Base-by-base conservation (phyloP, 2,329 filamentous ascomycete species). In the Trichoderma oligosporum region DNA sequence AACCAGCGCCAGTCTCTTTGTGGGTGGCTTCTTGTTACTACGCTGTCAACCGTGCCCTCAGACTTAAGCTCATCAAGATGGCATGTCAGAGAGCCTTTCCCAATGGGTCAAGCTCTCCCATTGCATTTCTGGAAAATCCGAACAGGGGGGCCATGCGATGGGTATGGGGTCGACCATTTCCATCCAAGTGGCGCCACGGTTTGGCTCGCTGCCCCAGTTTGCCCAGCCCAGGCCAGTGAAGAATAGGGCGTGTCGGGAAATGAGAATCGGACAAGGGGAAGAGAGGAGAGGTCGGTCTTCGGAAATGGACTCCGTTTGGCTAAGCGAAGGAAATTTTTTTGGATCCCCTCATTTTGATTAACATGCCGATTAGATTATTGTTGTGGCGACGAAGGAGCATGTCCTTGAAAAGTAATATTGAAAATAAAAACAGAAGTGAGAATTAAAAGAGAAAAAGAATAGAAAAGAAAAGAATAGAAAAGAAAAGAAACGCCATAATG, bases 81-180 rank as follows among this genome's bases (percentile, higher is more conserved):
- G 51, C 35, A 41, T 44, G 39, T 55, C 57, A 42, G 57, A 53
- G 31, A n/a, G 35, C 46, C 22, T 59, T 59, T 46, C 57, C 44
- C 51, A 59, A 59, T 49, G 27, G 24, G 49, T 53, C 49, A 25
- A 49, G 49, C 36, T 38, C 25, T 25, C 48, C 36, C 45, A 48
- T 27, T 16, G 35, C 49, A 22, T 25, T 49, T 55, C 29, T 53
- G 49, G 51, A 42, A 48, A 47, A 48, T n/a, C 14, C 18, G 48
- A 33, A 9, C 46, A 57, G 53, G 57, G 57, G 56, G 44, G 51
- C 57, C 57, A 59, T 59, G 57, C 57, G 57, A 48, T 38, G 39
- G n/a, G 27, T 42, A 52, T 47, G 45, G 57, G 57, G 56, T 58
- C 35, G 36, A 11, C 24, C 47, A 42, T 53, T 24, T 22, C 24